phyloP scores from a whole-genome alignment of 1,139 yeast genomes.

The Candida labiduridarum region DNA sequence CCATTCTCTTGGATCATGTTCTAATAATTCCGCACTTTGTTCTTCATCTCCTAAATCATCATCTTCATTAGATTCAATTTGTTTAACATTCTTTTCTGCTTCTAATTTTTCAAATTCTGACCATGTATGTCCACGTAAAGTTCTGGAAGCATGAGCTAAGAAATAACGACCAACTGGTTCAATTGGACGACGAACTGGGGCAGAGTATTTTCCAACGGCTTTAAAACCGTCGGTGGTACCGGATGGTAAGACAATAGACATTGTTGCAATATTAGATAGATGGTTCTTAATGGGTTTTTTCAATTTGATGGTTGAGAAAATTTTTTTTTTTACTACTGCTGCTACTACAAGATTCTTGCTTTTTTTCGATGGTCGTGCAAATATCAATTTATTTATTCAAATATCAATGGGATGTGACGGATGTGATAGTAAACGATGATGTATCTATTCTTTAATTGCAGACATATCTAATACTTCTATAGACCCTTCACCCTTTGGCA shows the following conservation, averaged over 20 bases:
- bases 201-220: slow-evolving; percentile 54
- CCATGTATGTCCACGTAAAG: slow-evolving; percentile 97
- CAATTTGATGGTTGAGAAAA: slow-evolving; percentile 1
- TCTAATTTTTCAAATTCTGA: slow-evolving; percentile 93
- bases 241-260: slow-evolving; percentile 43
- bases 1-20: slow-evolving; percentile 98
- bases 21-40: slow-evolving; percentile 79
- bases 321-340: not conserved
- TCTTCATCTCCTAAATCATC: slow-evolving; percentile 77
- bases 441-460: slow-evolving; percentile 58
- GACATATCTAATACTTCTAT: slow-evolving; percentile 92
- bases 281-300: not conserved
- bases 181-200: slow-evolving; percentile 80
- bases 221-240: slow-evolving; percentile 55
- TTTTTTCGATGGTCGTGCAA: not conserved
- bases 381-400: not conserved
- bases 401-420: not conserved
- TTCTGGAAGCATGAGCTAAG: slow-evolving; percentile 95
- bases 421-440: not conserved
- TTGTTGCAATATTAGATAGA: slow-evolving; percentile 13
- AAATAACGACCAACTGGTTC: slow-evolving; percentile 98
- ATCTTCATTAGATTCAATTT: slow-evolving; percentile 67
- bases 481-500: slow-evolving; percentile 58
- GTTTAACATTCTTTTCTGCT: slow-evolving; percentile 85
- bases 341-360: not conserved